A percentile compares a stretch with the other conserved stretches of the same genome.
Conservation (phyloP, 2,329 filamentous ascomycete species). For the Bretziella fagacearum region DNA sequence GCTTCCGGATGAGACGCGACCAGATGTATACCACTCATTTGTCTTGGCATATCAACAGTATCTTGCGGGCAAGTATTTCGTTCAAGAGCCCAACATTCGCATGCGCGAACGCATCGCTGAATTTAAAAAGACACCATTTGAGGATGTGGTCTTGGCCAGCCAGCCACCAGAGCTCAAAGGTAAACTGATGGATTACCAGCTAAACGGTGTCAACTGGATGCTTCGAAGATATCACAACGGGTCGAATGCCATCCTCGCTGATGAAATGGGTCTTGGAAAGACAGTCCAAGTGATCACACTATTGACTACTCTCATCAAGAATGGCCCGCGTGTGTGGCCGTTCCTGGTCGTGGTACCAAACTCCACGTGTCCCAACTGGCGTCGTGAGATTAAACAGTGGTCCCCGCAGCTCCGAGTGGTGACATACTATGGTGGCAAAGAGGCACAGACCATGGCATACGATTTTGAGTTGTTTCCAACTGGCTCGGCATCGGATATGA, state of each 20-base stretch:
- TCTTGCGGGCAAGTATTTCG: conserved; percentile 59
- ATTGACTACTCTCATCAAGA: conserved; percentile 54
- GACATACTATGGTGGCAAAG: conserved; percentile 71
- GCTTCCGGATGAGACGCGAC: conserved; percentile 49
- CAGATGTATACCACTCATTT: conserved; percentile 61
- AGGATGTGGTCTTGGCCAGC: conserved; percentile 38
- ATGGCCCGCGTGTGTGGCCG: conserved; percentile 59
- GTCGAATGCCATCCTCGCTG: conserved; percentile 78
- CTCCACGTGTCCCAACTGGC: conserved; percentile 93
- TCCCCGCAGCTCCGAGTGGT: conserved; percentile 71
- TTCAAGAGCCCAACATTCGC: conserved; percentile 33
- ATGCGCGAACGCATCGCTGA: conserved; percentile 52
- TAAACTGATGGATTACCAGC: conserved; percentile 80
- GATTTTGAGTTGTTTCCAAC: conserved; percentile 72
- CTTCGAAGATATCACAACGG: conserved; percentile 72
- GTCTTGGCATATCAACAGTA: conserved; percentile 72
- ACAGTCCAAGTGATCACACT: conserved; percentile 85
- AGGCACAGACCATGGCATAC: conserved; percentile 59
- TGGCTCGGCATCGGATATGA: conserved; percentile 44
- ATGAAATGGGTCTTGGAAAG: conserved; percentile 97
- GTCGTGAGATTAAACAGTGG: conserved; percentile 90
- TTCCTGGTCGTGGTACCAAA: conserved; percentile 91
- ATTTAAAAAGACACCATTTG: conserved; percentile 50
- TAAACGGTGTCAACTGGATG: conserved; percentile 89
- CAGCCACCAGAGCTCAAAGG: conserved; percentile 64